phyloP scores from a whole-genome alignment of 768 basidiomycete genomes.

The Pholiota conissans region DNA sequence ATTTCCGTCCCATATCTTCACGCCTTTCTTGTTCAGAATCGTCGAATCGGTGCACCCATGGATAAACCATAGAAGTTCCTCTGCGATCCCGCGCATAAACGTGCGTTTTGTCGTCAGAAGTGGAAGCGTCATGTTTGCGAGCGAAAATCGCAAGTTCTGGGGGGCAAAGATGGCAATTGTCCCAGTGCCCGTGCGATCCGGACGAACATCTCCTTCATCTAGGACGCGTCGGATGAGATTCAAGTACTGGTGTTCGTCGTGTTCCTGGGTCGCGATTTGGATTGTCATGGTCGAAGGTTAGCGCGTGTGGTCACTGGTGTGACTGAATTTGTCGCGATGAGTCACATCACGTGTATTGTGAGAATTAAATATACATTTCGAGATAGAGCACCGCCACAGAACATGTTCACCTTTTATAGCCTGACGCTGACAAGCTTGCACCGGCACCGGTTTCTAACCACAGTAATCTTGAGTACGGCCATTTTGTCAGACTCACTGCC shows the following conservation, averaged over 20 bases:
- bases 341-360: neutral
- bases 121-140: conserved; percentile 73
- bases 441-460: too few species aligned
- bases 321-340: neutral
- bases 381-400: too few species aligned
- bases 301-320: neutral
- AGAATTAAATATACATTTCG: too few species aligned
- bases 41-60: conserved; percentile 81
- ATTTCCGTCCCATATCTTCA: conserved; percentile 99
- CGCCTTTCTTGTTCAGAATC: conserved; percentile 72
- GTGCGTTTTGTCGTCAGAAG: conserved; percentile 95
- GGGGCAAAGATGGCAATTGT: conserved; percentile 93
- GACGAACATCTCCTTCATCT: conserved; percentile 70
- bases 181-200: conserved; percentile 94
- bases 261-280: conserved; percentile 23
- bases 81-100: conserved; percentile 86
- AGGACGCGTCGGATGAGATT: conserved; percentile 77
- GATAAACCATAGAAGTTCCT: conserved; percentile 96
- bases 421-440: too few species aligned
- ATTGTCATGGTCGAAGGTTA: neutral
- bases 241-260: conserved; percentile 92
- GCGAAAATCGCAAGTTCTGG: conserved; percentile 85
- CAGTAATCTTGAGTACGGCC: too few species aligned
- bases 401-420: too few species aligned
- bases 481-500: too few species aligned